phyloP scores from a whole-genome alignment of 345 rosid species.

The Eucalyptus regnans region DNA sequence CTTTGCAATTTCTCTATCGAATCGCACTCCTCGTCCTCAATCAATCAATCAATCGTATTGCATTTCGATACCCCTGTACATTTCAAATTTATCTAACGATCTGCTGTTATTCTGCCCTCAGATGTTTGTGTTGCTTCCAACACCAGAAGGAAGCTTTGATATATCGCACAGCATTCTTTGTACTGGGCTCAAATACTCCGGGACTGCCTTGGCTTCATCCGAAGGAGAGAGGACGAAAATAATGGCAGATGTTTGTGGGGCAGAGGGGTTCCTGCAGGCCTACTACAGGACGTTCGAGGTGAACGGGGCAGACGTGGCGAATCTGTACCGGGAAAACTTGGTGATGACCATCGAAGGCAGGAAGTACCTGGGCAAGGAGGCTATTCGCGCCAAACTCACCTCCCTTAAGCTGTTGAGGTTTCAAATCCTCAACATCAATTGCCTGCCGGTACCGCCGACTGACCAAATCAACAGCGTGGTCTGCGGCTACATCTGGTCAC shows the following conservation, averaged over 20 bases:
- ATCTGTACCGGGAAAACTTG: no score
- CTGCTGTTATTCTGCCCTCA: background rate
- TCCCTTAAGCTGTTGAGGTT: background rate
- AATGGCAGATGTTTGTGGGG: no score
- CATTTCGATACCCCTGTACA: no score
- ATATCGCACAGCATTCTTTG: background rate
- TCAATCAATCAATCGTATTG: no score
- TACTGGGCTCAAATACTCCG: background rate
- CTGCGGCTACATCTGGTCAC: background rate
- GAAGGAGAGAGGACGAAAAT: no score
- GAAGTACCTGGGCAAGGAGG: background rate
- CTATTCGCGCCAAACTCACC: background rate
- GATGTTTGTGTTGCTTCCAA: background rate
- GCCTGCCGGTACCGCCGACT: no score
- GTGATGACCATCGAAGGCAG: background rate
- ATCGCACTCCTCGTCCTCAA: no score
- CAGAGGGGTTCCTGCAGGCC: no score
- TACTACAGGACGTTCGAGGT: no score
- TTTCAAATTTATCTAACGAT: background rate
- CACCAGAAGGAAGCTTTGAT: background rate
- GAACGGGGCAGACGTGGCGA: no score
- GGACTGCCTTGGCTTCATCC: background rate
- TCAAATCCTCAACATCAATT: background rate
- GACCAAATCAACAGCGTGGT: no score
- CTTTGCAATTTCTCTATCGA: no score